Base-by-base conservation (phyloP, 306 rosid species). In the Inga oerstediana region DNA sequence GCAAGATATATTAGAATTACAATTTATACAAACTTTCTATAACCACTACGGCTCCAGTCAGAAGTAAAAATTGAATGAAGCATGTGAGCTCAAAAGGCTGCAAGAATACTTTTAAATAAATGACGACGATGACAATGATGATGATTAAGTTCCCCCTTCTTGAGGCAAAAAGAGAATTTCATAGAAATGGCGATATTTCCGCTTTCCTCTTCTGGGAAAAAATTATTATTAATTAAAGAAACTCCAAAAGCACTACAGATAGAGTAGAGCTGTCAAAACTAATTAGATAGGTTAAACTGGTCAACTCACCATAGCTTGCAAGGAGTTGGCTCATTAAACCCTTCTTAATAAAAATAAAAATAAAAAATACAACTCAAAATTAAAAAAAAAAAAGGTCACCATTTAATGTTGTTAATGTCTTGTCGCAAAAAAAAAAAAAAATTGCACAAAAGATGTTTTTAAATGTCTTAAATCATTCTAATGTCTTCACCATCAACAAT, bases 1-100 rank as follows among this genome's bases (percentile, higher is more conserved):
- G 64, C 19, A 49, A 20, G 19, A 52, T 20, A 80, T 32, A 80
- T 75, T 75, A 73, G 37, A 76, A 7, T 52, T 68, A 14, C 32
- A 66, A 62, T 64, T 67, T 30, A 35, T 54, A 74, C 67, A 62
- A 46, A 35, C 37, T 75, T 37, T 35, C 68, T 34, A 19, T 5
- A 51, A 19, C 51, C 49, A 10, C 20, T 75, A 34, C 27, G 12
- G 34, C 30, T 75, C 35, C 39, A 16, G 34, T 34, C 19, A 32
- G 27, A 74, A 74, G 19, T 49, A 49, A 30, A 73, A 74, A 27
- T 10, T 41, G 4, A 48, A 70, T 20, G 32, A 39, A 70, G 22
- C 8, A 49, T 41, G 19, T 8, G 44, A 74, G 3, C 77, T 49
- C n/a, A 27, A 74, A 48, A 30, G 44, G 58, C 17, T 15, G 5